Evolutionary conservation across 2,329 filamentous ascomycete genomes (phyloP), one percentile per base, ranked within the genome.

Genomic region (Plectosphaerella sp.): DNA sequence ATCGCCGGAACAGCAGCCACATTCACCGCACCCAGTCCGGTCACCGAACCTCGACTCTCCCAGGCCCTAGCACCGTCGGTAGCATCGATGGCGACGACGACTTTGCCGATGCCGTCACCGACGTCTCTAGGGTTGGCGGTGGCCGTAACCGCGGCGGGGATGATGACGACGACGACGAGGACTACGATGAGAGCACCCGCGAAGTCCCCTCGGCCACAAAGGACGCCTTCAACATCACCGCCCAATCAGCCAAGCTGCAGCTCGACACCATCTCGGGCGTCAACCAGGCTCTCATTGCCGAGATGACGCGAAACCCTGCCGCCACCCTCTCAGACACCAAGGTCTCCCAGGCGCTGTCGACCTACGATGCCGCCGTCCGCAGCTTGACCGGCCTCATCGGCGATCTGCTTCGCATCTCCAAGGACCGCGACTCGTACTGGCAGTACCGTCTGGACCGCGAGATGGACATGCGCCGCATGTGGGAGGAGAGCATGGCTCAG

Each of bases 401-500:
- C 18, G 91, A 97, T 66, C 77, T 99, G 9, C 76, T 97, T 46
- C 90, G 92, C 48, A 97, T 99, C 62, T 93, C 92, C 9, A 87
- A 89, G 62, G 94, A 99, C 65, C 88, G 95, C 49, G 94, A 99
- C 69, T 86, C 91, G 1, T 96, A 96, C 67, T 99, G 94, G 94
- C 93, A 97, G 68, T 95, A 96, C 66, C 86, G 92, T 14, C 77
- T 99, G 41, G 92, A 96, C 60, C 87, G 91, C 50, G 94, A 99
- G 72, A 86, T 87, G 43, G 90, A 96, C 65, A 87, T 97, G 72
- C 85, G 94, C 37, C 87, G 89, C 54, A 89, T 99, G 84, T 99
- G 94, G 94, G 94, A 99, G 71, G 94, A 99, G 63, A 97, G 92
- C 70, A 97, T 99, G 94, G 91, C 94, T 10, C 86, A 92, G 62